Evolutionary conservation across 441 rosid species (phyloP), one percentile per base, ranked within the genome.

Genomic region (Adansonia madagascariensis): DNA sequence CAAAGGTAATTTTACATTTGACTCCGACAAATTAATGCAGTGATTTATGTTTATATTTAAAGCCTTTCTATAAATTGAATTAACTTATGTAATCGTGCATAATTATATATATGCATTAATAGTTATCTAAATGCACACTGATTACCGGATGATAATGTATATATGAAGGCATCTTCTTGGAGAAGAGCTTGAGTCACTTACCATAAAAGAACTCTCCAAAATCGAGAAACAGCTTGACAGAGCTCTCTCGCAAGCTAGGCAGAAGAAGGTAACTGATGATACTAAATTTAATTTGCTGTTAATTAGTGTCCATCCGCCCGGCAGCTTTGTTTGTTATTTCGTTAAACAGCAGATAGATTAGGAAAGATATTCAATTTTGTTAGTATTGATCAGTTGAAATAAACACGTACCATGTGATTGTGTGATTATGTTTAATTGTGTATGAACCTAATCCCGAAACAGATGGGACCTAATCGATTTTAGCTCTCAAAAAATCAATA

Each of bases 201-300:
- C 31, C 9, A 20, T 81, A 14, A 86, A 88, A 68, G 86, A 88
- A 75, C 74, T 88, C 62, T 75, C 81, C 35, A 86, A 86, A 79
- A 81, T 82, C 41, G 89, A 88, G 86, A 88, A 84, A 75, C 85
- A 81, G 61, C 84, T 86, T 46, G 89, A 86, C 62, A 85, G 62
- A 74, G 83, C 87, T 78, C 87, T 86, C 44, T 80, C 83, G 18
- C 80, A 80, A 47, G 79, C 85, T 8, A 83, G 89, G 75, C 81
- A 80, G 71, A 79, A 80, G 74, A 86, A 82, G 87, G 91, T 88
- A 83, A 20, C 12, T 47, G 4, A 3, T 22, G 18, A 24, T 60
- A 3, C 64, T 60, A 20, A 59, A 9, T 59, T 22, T 8, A 18
- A 56, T 9, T 20, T 20, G 1, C 17, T 3, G 4, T 59, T 57